Evolutionary conservation across 2,329 filamentous ascomycete species (phyloP).

Genomic region (Parastagonospora avenae): DNA sequence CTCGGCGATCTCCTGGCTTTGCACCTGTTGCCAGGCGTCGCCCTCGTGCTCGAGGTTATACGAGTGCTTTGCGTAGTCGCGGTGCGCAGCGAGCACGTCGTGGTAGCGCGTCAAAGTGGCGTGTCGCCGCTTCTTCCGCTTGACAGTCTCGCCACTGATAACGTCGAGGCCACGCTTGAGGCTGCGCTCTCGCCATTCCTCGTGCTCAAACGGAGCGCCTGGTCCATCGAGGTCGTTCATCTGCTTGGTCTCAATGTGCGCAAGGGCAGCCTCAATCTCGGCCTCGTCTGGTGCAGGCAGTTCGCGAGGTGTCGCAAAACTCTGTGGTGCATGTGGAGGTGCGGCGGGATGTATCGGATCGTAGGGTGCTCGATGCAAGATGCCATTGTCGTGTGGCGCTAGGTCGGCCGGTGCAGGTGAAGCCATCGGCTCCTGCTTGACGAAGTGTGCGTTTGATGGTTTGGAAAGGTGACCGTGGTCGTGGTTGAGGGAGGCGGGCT

Average conservation of each 20-base stretch:
- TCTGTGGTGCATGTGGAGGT: slow-evolving; percentile 18
- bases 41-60: slow-evolving; percentile 80
- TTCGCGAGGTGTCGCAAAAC: slow-evolving; percentile 30
- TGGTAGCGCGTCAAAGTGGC: slow-evolving; percentile 61
- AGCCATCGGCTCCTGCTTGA: slow-evolving; percentile 43
- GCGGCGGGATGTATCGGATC: slow-evolving; percentile 31
- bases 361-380: slow-evolving; percentile 19
- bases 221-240: slow-evolving; percentile 62
- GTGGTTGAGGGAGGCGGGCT: slow-evolving; percentile 34
- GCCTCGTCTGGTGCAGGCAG: slow-evolving; percentile 57
- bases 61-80: slow-evolving; percentile 72
- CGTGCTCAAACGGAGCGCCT: slow-evolving; percentile 57
- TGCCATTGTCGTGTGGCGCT: slow-evolving; percentile 24
- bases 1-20: slow-evolving; percentile 85
- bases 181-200: slow-evolving; percentile 59
- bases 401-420: slow-evolving; percentile 36
- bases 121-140: slow-evolving; percentile 68
- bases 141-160: slow-evolving; percentile 65
- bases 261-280: slow-evolving; percentile 70
- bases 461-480: slow-evolving; percentile 28
- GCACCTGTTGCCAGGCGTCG: slow-evolving; percentile 82
- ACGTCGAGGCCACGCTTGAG: slow-evolving; percentile 74
- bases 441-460: slow-evolving; percentile 30
- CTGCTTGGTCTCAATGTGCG: slow-evolving; percentile 61
- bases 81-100: slow-evolving; percentile 68